These are phyloP conservation scores for Aureobasidium pullulans DNA, from an alignment of 2,329 filamentous ascomycete genomes.

Conservation along the genomic window DNA sequence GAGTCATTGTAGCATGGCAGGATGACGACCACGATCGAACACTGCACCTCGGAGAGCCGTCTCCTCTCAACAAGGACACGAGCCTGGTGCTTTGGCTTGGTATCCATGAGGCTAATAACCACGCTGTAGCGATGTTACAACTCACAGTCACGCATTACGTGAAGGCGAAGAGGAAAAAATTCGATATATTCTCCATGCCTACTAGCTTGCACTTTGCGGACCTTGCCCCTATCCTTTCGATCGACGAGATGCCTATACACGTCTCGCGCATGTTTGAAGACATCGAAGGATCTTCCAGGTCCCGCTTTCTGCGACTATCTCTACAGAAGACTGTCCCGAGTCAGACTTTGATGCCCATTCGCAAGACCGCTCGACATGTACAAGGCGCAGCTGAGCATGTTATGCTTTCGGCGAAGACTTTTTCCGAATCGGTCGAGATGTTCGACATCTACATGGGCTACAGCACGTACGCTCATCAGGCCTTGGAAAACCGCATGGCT, in stretches of 20 bases:
- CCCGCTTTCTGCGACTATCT: not conserved
- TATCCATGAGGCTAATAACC: not conserved
- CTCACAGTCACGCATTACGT: slow-evolving; percentile 8
- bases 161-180: not conserved
- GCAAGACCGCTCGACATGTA: not conserved
- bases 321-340: not conserved
- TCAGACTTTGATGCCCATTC: slow-evolving; percentile 1
- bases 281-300: not conserved
- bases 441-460: slow-evolving; percentile 1
- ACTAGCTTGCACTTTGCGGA: not conserved
- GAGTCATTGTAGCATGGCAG: slow-evolving; percentile 1
- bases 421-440: not conserved
- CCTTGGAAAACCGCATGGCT: not conserved
- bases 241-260: not conserved
- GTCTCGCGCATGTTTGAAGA: not conserved
- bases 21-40: not conserved
- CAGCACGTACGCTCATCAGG: slow-evolving; percentile 4
- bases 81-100: slow-evolving; percentile 2
- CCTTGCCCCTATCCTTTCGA: not conserved
- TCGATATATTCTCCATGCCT: not conserved
- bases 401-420: not conserved
- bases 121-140: slow-evolving; percentile 2
- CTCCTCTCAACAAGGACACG: slow-evolving; percentile 5
- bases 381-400: slow-evolving; percentile 2
- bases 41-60: slow-evolving; percentile 1